phyloP scores from a whole-genome alignment of 176 grass and related monocot species.

The Microstegium vimineum region DNA sequence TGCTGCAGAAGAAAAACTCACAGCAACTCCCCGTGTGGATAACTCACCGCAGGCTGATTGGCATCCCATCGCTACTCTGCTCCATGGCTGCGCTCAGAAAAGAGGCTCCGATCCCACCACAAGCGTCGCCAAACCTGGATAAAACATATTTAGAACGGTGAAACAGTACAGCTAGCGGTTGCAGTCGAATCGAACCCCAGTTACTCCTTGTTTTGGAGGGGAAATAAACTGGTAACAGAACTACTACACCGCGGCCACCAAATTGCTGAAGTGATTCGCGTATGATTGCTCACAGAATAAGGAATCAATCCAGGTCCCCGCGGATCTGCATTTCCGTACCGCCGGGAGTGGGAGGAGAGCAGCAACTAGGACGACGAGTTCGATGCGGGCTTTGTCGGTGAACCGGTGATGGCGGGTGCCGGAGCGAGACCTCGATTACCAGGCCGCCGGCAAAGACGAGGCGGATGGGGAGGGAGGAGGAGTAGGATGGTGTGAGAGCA shows the following conservation, averaged over 20 bases:
- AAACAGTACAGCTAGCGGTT: background rate
- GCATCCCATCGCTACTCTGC: background rate
- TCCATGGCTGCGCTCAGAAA: background rate
- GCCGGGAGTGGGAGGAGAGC: background rate
- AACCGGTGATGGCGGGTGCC: background rate
- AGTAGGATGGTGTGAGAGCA: background rate
- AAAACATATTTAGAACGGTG: background rate
- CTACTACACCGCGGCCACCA: background rate
- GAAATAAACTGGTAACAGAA: background rate
- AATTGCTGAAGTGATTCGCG: background rate
- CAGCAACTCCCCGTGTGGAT: background rate
- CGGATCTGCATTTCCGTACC: constrained; percentile 18
- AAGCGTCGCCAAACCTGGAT: background rate
- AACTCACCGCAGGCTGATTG: constrained; percentile 3
- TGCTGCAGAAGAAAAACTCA: background rate
- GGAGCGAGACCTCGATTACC: background rate
- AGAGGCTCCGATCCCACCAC: background rate
- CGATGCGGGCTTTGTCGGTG: background rate
- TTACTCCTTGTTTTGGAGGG: background rate
- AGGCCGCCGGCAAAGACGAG: background rate
- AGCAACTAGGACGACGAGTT: background rate
- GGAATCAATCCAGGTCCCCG: background rate
- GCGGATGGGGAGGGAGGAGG: background rate
- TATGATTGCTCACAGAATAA: background rate
- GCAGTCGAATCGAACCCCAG: background rate